Base-by-base conservation (phyloP, 2,329 filamentous ascomycete genomes). In the Graphilbum ipis-grandicollis region DNA sequence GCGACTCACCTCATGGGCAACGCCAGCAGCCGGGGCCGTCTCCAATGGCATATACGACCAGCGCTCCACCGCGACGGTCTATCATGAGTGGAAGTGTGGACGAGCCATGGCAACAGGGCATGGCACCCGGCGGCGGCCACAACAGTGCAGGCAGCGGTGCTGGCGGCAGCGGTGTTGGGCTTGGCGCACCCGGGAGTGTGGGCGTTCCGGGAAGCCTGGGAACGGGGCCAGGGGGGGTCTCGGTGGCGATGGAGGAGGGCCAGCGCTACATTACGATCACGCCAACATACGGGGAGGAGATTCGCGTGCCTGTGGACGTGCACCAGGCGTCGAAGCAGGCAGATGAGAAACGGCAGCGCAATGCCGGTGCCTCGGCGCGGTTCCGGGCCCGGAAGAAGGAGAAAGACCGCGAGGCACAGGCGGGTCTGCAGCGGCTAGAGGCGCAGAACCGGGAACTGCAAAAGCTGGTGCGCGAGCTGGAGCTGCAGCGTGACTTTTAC, bases 341-440 rank as follows among this genome's bases (percentile, higher is more conserved):
- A 29, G 81, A 90, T 49, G 82, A 92, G 54, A 93, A 90, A 57
- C 68, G 84, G 39, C 77, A 79, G 53, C 71, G 83, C 36, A 93
- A 93, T 50, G 84, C 84, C 30, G 80, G 80, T 34, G 84, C 84
- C 6, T 92, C 83, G 39, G 82, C 82, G 34, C 69, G 84, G 41
- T 90, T 92, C 45, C 71, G 84, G 38, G 73, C 76, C 50, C 70
- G 85, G 41, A 75, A 84, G 50, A 92, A 92, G 57, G 81, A 85
- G 49, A 77, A 79, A 52, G 81, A 88, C 52, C 71, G 71, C 47
- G 78, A 84, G 52, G 78, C 77, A 39, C 71, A 71, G 14, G 65
- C 68, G 38, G 76, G 70, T 35, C 75, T 88, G 43, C 65, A 79
- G 35, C 71, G 75, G 45, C 60, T 88, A 37, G 76, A 83, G 50